Evolutionary conservation across 257 asterid species (phyloP), one percentile per base, ranked within the genome.

Genomic region (Capsicum pubescens): DNA sequence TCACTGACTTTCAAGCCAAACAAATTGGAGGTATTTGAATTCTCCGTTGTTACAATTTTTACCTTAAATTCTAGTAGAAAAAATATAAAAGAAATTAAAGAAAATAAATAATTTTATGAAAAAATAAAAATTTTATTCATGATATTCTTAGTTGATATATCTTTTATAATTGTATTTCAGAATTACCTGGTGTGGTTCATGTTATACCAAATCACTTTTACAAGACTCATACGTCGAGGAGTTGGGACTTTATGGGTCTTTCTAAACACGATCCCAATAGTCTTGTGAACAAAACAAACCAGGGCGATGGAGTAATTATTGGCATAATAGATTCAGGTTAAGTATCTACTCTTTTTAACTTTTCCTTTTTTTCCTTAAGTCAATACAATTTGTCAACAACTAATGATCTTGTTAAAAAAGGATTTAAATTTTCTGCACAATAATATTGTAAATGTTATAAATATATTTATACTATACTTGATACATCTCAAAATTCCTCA

Each of bases 241-340:
- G 83, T 50, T 59, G 83, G 84, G 77, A 35, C 36, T 82, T 79
- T 52, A 42, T 74, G 60, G 85, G 88, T 7, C 44, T 85, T 32
- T 61, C 83, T 15, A 50, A 46, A 39, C 70, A 72, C 8, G 4
- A 7, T n/a, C 85, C 88, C 4, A 21, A 55, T 5, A 82, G 56
- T 56, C 59, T 82, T 39, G 55, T 71, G 1, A 83, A 77, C 3
- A 63, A 66, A 76, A 12, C 83, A 7, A 54, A 85, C 6, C 67
- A 44, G 83, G 88, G 88, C 8, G 88, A 85, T 32, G 83, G 81
- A 13, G 32, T 74, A 10, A 82, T 85, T 19, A 17, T 82, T 42
- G 88, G 88, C n/a, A 46, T 85, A 52, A 8, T 85, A 8, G 88
- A 85, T 82, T 72, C 85, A 52, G 85, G 88, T 74, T 58, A 74